Percentiles rank a stretch among this genome's conserved stretches.
Conservation (phyloP, 2,329 filamentous ascomycete species). For the Pseudomassariella vexata region DNA sequence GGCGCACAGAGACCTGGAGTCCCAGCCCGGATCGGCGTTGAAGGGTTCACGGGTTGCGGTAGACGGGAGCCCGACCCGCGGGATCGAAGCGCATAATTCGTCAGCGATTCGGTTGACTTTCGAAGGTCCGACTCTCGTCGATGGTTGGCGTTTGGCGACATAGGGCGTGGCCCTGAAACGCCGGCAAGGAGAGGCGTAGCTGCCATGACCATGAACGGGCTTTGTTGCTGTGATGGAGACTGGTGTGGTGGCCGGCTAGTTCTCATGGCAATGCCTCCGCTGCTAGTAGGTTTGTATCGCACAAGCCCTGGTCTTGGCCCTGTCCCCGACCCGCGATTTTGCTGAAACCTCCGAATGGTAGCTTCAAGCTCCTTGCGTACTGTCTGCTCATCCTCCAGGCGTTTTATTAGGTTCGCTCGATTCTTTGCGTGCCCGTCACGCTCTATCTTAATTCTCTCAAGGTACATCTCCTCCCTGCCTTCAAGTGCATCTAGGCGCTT, state of each 20-base stretch:
- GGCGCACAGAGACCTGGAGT: slow-evolving; percentile 25
- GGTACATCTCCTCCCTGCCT: slow-evolving; percentile 33
- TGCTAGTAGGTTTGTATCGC: slow-evolving; percentile 11
- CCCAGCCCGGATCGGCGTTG: slow-evolving; percentile 29
- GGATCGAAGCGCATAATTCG: slow-evolving; percentile 25
- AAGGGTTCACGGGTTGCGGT: slow-evolving; percentile 25
- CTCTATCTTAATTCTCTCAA: slow-evolving; percentile 30
- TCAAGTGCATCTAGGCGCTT: slow-evolving; percentile 29
- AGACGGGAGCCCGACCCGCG: slow-evolving; percentile 31
- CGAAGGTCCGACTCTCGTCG: slow-evolving; percentile 2
- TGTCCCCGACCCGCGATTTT: slow-evolving; percentile 11
- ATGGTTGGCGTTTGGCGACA: slow-evolving; percentile 3
- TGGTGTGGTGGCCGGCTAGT: slow-evolving; percentile 7
- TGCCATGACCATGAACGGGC: not conserved
- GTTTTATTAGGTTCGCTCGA: slow-evolving; percentile 24
- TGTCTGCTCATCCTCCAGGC: slow-evolving; percentile 29
- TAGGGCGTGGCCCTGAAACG: slow-evolving; percentile 7
- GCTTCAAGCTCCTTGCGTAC: slow-evolving; percentile 17
- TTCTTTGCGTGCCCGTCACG: slow-evolving; percentile 26
- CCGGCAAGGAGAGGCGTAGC: no score
- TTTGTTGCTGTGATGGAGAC: slow-evolving; percentile 1
- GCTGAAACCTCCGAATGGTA: slow-evolving; percentile 18
- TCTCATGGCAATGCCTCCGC: slow-evolving; percentile 10
- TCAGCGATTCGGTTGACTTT: slow-evolving; percentile 10
- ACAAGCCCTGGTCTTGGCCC: not conserved